These are phyloP conservation scores for Colletotrichum zoysiae DNA, from an alignment of 2,329 filamentous ascomycete genomes.

Conservation along the genomic window DNA sequence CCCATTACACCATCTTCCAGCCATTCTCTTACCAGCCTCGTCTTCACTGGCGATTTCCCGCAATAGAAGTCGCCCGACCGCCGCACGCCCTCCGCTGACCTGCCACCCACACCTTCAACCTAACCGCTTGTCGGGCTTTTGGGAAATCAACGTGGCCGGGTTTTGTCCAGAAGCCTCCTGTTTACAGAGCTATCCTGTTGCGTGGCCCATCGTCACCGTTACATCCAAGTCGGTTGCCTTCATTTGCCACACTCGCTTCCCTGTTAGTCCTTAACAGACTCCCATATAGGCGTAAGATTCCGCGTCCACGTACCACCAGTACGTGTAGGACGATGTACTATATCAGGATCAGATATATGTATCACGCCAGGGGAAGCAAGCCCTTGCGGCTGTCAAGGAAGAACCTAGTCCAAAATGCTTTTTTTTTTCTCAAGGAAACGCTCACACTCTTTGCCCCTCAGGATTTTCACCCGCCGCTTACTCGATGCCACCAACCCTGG, in stretches of 20 bases:
- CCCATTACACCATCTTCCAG: not conserved
- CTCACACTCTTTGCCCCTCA: not conserved
- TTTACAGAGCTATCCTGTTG: not conserved
- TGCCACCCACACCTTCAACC: not conserved
- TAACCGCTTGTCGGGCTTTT: not conserved
- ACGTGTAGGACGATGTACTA: constrained; percentile 21
- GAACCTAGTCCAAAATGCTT: not conserved
- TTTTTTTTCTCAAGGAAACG: constrained; percentile 13
- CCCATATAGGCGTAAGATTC: constrained; percentile 32
- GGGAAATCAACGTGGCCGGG: constrained; percentile 6
- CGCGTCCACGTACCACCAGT: not conserved
- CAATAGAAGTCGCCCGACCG: not conserved
- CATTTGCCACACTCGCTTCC: constrained; percentile 32
- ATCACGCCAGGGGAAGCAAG: constrained; percentile 11
- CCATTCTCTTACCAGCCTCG: not conserved
- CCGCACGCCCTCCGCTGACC: not conserved
- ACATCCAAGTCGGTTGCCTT: constrained; percentile 13
- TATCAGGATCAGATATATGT: constrained; percentile 27
- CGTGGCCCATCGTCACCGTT: not conserved
- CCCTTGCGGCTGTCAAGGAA: constrained; percentile 10
- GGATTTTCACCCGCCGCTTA: constrained; percentile 38
- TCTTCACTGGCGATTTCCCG: not conserved
- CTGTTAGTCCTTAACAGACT: constrained; percentile 20
- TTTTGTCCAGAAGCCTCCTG: constrained; percentile 4
- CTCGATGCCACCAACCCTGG: constrained; percentile 1